Evolutionary conservation across 2,329 filamentous ascomycete genomes (phyloP), one percentile per base, ranked within the genome.

Genomic region (Aspergillus spinulosporus): DNA sequence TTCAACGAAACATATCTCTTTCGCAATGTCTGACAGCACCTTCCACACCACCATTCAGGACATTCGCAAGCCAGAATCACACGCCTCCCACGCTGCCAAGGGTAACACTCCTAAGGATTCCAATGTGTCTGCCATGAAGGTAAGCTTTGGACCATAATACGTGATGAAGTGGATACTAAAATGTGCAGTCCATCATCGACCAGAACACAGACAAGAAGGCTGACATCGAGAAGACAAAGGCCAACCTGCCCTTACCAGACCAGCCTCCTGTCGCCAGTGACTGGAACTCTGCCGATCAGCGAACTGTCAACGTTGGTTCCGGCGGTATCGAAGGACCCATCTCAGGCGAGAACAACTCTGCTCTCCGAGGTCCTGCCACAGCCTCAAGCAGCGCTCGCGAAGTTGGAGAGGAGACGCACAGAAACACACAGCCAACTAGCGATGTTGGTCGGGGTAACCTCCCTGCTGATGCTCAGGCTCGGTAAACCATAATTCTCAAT

Each of bases 241-340:
- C 85, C 72, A 90, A 91, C 75, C 85, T 95, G 32, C 88, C 89
- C 50, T 84, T 92, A 49, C 90, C 90, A 14, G 89, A 93, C 2
- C 81, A 92, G 63, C 90, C 90, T 15, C 88, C 89, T 1, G 77
- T 75, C n/a, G 76, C 84, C n/a, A 88, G 88, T 4, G 89, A 94
- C 79, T 92, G 86, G 82, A 86, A 92, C 72, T 90, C 87, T 0
- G 79, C 82, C 49, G 88, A 93, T 66, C 80, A 80, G 32, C 77
- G 83, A 60, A 89, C 77, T 54, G 85, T 89, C 68, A 88, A 90
- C 68, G 84, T 89, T 47, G 88, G 88, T 61, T 84, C 85, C 36
- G 87, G 88, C 15, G 74, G 80, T 52, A 64, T 80, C 1, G 71
- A 82, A 62, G 81, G 77, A 51, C 79, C 82, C 59, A 74, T 85